phyloP scores from a whole-genome alignment of 2,329 filamentous ascomycete species.

The Fusarium gaditjirri region DNA sequence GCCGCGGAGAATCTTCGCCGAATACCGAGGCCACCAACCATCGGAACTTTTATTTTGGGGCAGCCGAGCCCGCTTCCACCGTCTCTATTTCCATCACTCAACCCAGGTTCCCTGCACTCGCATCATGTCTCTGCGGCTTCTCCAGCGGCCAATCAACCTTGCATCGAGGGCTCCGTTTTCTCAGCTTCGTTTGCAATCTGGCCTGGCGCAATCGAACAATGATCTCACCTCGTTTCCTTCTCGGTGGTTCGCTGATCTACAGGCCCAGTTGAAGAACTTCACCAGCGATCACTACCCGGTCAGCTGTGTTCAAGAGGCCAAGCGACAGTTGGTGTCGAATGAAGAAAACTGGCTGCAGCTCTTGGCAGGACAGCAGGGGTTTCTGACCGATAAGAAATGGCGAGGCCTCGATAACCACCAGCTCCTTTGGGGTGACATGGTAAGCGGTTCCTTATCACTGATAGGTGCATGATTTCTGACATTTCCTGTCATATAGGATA shows the following conservation, averaged over 20 bases:
- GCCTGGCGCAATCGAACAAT: background rate
- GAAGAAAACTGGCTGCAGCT: conserved; percentile 17
- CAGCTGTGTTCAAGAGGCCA: conserved; percentile 4
- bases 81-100: background rate
- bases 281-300: background rate
- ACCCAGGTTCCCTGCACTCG: background rate
- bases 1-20: background rate
- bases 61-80: background rate
- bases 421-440: conserved; percentile 34
- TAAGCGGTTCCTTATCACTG: background rate
- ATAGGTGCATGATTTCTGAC: background rate
- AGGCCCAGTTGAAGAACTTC: background rate
- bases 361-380: conserved; percentile 20
- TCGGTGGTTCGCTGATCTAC: conserved; percentile 30
- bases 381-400: conserved; percentile 22
- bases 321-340: background rate
- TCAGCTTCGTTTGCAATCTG: background rate
- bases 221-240: background rate
- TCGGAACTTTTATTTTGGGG: background rate
- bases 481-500: background rate
- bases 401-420: conserved; percentile 20
- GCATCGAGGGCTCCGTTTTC: background rate
- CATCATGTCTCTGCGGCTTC: background rate
- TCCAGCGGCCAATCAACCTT: background rate
- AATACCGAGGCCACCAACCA: background rate